phyloP scores from a whole-genome alignment of 129 eudicot species.

The Artemisia argyi region DNA sequence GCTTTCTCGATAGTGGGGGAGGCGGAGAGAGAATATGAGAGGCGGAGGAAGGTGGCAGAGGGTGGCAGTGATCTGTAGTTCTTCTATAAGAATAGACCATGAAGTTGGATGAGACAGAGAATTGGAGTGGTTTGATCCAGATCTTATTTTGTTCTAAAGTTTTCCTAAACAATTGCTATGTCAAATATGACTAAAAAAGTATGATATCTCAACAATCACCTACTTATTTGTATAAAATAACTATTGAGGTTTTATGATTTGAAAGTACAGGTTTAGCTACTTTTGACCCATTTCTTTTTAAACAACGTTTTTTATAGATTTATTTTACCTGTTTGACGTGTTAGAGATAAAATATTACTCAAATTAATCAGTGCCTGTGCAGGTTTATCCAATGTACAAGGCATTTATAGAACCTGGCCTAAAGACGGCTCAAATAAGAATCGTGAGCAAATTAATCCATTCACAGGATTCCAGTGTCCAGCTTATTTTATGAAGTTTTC shows the following conservation, averaged over 20 bases:
- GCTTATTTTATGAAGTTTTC: conserved; percentile 56
- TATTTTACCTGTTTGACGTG: background rate
- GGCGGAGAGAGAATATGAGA: too few species aligned
- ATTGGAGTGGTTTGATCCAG: too few species aligned
- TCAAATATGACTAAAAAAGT: background rate
- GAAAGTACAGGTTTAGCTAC: too few species aligned
- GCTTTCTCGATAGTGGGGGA: too few species aligned
- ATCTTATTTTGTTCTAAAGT: too few species aligned
- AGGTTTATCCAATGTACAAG: conserved; percentile 44
- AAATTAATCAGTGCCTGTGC: background rate
- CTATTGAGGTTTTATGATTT: background rate
- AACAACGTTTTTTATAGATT: background rate
- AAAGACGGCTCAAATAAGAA: conserved; percentile 39
- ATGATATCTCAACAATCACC: background rate
- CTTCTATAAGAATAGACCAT: too few species aligned
- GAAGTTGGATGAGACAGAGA: too few species aligned
- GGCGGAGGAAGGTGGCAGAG: too few species aligned
- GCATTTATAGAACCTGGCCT: conserved; percentile 44
- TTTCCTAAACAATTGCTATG: background rate
- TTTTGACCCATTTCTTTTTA: background rate
- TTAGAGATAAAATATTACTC: background rate
- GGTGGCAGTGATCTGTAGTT: too few species aligned
- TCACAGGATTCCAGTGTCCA: conserved; percentile 87
- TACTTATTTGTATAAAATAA: background rate
- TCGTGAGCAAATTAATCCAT: conserved; percentile 84